Evolutionary conservation across 225 moss, liverwort and hornwort genomes (phyloP).

Genomic region (Polytrichum formosum): DNA sequence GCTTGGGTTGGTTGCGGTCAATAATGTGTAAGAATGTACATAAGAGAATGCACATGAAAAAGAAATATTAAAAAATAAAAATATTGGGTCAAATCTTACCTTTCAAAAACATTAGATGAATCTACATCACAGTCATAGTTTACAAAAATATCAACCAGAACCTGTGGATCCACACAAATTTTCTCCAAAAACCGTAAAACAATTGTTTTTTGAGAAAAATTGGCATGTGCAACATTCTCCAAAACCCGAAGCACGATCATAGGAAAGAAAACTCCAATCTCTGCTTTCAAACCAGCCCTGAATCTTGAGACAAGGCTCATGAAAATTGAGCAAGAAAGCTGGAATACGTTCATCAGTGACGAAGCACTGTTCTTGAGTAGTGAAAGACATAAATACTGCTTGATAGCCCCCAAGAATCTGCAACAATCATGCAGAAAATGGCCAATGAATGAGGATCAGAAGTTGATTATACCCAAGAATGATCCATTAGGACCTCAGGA

Average conservation of each 20-base stretch:
- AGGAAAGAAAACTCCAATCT: constrained; percentile 70
- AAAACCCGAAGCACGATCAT: constrained; percentile 69
- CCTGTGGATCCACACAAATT: constrained; percentile 65
- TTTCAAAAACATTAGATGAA: constrained; percentile 68
- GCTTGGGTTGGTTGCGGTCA: no score
- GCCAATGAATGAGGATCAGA: no score
- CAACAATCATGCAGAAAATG: background rate
- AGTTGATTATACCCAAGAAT: no score
- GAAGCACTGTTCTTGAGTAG: constrained; percentile 64
- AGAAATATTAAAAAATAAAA: background rate
- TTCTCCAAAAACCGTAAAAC: constrained; percentile 69
- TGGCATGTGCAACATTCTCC: constrained; percentile 71
- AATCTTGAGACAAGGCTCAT: constrained; percentile 76
- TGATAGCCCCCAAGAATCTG: constrained; percentile 75
- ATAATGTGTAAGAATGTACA: background rate
- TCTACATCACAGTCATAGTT: constrained; percentile 76
- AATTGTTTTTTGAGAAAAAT: constrained; percentile 58
- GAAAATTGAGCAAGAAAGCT: constrained; percentile 72
- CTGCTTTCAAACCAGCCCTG: constrained; percentile 66
- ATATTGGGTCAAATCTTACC: constrained; percentile 18
- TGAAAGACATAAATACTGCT: constrained; percentile 69
- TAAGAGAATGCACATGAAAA: background rate
- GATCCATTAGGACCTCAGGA: no score
- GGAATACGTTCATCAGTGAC: constrained; percentile 63
- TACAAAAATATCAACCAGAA: constrained; percentile 68